Conservation (phyloP, 2,329 filamentous ascomycete genomes). For the Calonectria hongkongensis region DNA sequence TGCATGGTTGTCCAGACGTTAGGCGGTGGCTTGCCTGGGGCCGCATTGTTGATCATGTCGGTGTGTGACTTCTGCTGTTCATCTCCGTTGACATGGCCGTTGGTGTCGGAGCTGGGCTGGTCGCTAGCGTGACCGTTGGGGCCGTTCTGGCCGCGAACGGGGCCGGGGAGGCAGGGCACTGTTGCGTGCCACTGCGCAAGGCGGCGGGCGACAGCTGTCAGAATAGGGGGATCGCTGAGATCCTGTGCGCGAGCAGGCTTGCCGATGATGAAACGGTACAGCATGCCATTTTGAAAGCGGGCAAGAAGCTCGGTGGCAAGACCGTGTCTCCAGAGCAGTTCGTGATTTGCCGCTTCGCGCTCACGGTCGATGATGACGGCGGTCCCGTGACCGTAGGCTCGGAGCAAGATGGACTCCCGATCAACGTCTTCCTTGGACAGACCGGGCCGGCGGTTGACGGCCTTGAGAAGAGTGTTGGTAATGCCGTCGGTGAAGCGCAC, state of each 20-base stretch:
- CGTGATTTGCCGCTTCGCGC: slow-evolving; percentile 87
- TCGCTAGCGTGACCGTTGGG: slow-evolving; percentile 56
- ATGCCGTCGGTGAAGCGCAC: slow-evolving; percentile 97
- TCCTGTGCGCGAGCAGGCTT: slow-evolving; percentile 87
- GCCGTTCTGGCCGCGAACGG: slow-evolving; percentile 46
- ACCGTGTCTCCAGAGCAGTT: slow-evolving; percentile 86
- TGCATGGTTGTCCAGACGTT: slow-evolving; percentile 97
- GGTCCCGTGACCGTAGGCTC: slow-evolving; percentile 95
- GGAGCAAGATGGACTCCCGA: slow-evolving; percentile 88
- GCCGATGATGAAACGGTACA: slow-evolving; percentile 93
- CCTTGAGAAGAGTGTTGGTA: slow-evolving; percentile 93
- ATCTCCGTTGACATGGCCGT: slow-evolving; percentile 53
- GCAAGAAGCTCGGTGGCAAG: slow-evolving; percentile 92
- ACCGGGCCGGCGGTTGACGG: slow-evolving; percentile 80
- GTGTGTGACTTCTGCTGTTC: slow-evolving; percentile 57
- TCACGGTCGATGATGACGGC: slow-evolving; percentile 97
- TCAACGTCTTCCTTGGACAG: slow-evolving; percentile 85
- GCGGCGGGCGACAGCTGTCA: slow-evolving; percentile 87
- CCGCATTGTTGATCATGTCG: slow-evolving; percentile 69
- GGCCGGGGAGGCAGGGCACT: slow-evolving; percentile 73
- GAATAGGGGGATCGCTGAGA: slow-evolving; percentile 83
- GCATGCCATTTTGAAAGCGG: slow-evolving; percentile 95
- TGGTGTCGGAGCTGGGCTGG: slow-evolving; percentile 59
- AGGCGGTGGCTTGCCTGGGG: slow-evolving; percentile 82
- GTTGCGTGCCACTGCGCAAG: slow-evolving; percentile 95